Percentiles rank a stretch among this genome's conserved stretches.
These are phyloP conservation scores for Fusarium abutilonis DNA, from an alignment of 2,329 filamentous ascomycete species.

Conservation along the genomic window DNA sequence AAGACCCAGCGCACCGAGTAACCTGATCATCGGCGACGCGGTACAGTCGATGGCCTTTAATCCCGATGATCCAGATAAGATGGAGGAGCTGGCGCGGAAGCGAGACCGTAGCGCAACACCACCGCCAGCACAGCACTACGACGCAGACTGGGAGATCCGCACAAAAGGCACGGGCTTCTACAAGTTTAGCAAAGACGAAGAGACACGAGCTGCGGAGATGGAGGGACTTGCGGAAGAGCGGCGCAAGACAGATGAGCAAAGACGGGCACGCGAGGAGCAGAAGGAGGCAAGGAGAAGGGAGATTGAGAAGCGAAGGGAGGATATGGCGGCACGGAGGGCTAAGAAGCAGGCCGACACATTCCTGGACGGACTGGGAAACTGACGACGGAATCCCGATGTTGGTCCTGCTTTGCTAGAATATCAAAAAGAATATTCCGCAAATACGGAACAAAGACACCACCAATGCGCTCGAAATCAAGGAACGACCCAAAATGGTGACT, in stretches of 20 bases:
- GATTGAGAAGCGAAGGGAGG: conserved; percentile 70
- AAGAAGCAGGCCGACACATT: conserved; percentile 79
- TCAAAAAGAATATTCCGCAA: conserved; percentile 12
- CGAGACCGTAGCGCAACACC: conserved; percentile 83
- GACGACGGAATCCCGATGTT: conserved; percentile 14
- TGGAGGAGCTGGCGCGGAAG: conserved; percentile 81
- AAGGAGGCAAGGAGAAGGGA: conserved; percentile 67
- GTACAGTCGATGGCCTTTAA: conserved; percentile 87
- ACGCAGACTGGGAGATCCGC: conserved; percentile 83
- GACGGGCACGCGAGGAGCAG: conserved; percentile 64
- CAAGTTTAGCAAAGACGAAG: conserved; percentile 82
- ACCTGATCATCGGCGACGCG: conserved; percentile 84
- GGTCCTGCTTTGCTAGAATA: neutral
- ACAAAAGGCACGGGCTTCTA: conserved; percentile 93
- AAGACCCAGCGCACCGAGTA: conserved; percentile 70
- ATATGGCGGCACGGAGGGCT: conserved; percentile 68
- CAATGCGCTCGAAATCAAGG: conserved; percentile 9
- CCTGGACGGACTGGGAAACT: conserved; percentile 64
- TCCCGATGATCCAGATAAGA: conserved; percentile 74
- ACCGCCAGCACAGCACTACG: conserved; percentile 84
- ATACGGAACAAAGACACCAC: conserved; percentile 26
- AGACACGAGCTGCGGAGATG: conserved; percentile 76
- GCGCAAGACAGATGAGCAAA: conserved; percentile 71
- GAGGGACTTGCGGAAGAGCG: conserved; percentile 73
- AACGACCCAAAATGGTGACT: conserved; percentile 23